phyloP scores from a whole-genome alignment of 176 grass and related monocot species.

The Oropetium thomaeum region DNA sequence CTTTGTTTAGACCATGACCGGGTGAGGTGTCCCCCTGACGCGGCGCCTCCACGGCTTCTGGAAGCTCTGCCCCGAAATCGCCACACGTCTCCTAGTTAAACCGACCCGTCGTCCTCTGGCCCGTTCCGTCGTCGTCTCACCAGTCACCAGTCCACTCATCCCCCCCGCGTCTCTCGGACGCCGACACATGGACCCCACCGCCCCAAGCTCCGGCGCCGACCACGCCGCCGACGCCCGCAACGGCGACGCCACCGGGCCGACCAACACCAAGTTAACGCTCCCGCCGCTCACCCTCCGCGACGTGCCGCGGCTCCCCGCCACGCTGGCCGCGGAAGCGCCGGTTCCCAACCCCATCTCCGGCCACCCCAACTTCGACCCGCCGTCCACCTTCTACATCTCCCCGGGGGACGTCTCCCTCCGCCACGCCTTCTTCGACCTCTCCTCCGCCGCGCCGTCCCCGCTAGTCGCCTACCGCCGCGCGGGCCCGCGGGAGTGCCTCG shows the following conservation, averaged over 20 bases:
- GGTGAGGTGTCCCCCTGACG: slow-evolving; percentile 15
- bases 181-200: slow-evolving; percentile 44
- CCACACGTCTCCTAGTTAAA: slow-evolving; percentile 30
- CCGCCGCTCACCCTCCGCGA: slow-evolving; percentile 49
- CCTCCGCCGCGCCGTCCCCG: background rate
- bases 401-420: slow-evolving; percentile 64
- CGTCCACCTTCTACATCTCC: slow-evolving; percentile 76
- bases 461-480: slow-evolving; percentile 74
- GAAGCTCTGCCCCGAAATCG: background rate
- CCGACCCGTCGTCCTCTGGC: background rate
- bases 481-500: slow-evolving; percentile 47
- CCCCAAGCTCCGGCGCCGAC: background rate
- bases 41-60: slow-evolving; percentile 1
- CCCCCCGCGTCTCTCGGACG: background rate
- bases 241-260: slow-evolving; percentile 10
- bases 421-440: slow-evolving; percentile 72
- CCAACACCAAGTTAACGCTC: slow-evolving; percentile 36
- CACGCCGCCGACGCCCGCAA: background rate
- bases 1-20: background rate
- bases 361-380: slow-evolving; percentile 56
- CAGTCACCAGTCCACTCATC: background rate
- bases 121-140: background rate
- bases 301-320: slow-evolving; percentile 21
- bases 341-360: slow-evolving; percentile 63
- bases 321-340: background rate